These are phyloP conservation scores for Candida stauntonica DNA, from an alignment of 805 yeast genomes.

Conservation along the genomic window DNA sequence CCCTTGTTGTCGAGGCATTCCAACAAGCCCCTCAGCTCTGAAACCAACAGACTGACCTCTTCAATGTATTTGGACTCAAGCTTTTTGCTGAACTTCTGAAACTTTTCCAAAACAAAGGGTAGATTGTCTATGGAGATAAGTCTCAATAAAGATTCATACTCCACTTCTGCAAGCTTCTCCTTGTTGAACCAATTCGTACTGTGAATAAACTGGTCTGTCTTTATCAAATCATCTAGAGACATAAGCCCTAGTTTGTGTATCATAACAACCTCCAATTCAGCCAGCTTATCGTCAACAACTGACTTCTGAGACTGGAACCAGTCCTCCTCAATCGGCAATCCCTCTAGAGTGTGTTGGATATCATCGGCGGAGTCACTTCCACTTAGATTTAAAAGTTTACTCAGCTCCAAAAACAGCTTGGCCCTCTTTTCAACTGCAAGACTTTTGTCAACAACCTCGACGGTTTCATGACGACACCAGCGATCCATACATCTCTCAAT, in stretches of 20 bases:
- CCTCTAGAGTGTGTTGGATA: constrained; percentile 3
- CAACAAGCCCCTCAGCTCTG: constrained; percentile 2
- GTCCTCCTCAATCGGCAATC: constrained; percentile 8
- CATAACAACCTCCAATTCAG: constrained; percentile 12
- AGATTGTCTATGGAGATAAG: constrained; percentile 13
- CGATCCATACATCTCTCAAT: constrained; percentile 18
- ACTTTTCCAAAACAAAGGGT: constrained; percentile 2
- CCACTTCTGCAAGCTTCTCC: constrained; percentile 1
- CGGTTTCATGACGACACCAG: background rate
- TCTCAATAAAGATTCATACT: constrained; percentile 3
- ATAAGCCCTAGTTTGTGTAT: constrained; percentile 2
- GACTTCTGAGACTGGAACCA: constrained; percentile 11
- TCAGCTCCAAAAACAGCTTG: constrained; percentile 14
- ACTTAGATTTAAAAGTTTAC: constrained; percentile 14
- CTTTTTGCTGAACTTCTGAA: constrained; percentile 3
- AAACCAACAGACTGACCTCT: constrained; percentile 1
- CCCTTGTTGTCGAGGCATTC: constrained; percentile 6
- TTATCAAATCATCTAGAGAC: constrained; percentile 9
- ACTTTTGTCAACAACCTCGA: background rate
- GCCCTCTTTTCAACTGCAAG: constrained; percentile 8
- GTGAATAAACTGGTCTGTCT: constrained; percentile 7
- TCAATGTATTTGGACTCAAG: constrained; percentile 2
- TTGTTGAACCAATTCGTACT: constrained; percentile 9
- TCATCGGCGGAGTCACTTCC: constrained; percentile 3
- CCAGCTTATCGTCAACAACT: constrained; percentile 12